Evolutionary conservation across 805 yeast species (phyloP), one percentile per base, ranked within the genome.

Genomic region (Komagataella phaffii): DNA sequence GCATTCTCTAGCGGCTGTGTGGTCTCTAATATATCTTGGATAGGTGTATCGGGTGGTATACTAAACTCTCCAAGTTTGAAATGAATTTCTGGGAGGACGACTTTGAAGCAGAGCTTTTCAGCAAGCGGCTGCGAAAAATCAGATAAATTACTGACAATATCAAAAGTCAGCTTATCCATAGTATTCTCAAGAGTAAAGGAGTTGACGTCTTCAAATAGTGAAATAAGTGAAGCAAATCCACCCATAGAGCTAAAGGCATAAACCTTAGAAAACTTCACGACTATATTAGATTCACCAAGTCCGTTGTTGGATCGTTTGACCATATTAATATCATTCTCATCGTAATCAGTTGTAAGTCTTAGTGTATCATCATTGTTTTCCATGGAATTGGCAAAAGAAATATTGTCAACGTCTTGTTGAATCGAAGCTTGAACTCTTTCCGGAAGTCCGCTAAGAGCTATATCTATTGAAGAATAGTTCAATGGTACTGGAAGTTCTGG

Each of bases 401-500:
- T 14, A 30, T 30, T 30, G 40, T 30, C 40, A 8, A 30, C 40
- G 40, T 30, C 40, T 30, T 30, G 40, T 8, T 30, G 40, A 30
- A 30, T 30, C 6, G 40, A 10, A 8, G 14, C 12, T 30, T 30
- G 40, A 30, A 30, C 40, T 8, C 40, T 10, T 14, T 30, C 40
- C 40, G 40, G 40, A 30, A 30, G 14, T 8, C 14, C 14, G 10
- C 14, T 30, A 30, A 30, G 40, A 30, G 40, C 40, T 30, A 14
- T 14, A 30, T 30, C 40, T 30, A 30, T 30, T 7, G 40, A 30
- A 4, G 40, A 30, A 8, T 30, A 30, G 14, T 30, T 30, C 12
- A 85, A 54, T 0, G 95, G 95, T 1, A 74, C 65, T 0, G 85
- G 76, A 2, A 80, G 76, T 52, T 74, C 72, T 0, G 95, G 90